A percentile compares a stretch with the other conserved stretches of the same genome.
Conservation (phyloP, 2,329 filamentous ascomycete genomes). For the Fusarium tanahbumbuense region DNA sequence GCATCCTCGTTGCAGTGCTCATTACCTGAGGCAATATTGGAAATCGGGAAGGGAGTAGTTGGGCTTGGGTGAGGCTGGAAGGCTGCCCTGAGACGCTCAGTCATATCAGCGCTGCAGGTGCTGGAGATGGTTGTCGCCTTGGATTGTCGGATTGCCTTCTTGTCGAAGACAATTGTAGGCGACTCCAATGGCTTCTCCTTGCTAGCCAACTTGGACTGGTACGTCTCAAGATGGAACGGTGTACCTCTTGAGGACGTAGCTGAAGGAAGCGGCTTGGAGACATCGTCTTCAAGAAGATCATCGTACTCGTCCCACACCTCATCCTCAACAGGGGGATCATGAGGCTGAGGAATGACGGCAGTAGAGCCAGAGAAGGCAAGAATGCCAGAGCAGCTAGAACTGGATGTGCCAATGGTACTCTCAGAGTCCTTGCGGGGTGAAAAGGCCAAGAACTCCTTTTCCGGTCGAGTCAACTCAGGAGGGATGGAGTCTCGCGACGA, state of each 20-base stretch:
- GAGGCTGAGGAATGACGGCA: conserved; percentile 71
- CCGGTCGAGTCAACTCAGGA: conserved; percentile 44
- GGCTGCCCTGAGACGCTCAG: conserved; percentile 62
- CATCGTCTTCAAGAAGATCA: conserved; percentile 79
- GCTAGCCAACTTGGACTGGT: conserved; percentile 53
- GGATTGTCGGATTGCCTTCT: conserved; percentile 50
- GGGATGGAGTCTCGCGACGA: conserved; percentile 49
- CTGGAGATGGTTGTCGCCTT: conserved; percentile 59
- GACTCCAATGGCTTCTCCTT: conserved; percentile 59
- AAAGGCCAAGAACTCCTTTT: conserved; percentile 78
- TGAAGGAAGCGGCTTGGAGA: conserved; percentile 59
- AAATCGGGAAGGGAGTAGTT: conserved; percentile 57
- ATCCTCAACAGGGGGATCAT: conserved; percentile 77
- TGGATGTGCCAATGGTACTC: conserved; percentile 58
- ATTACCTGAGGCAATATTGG: conserved; percentile 52
- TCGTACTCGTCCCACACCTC: conserved; percentile 97
- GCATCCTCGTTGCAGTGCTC: conserved; percentile 39
- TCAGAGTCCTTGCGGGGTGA: conserved; percentile 78
- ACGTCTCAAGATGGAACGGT: conserved; percentile 67
- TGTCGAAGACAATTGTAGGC: conserved; percentile 56
- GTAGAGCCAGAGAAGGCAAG: conserved; percentile 71
- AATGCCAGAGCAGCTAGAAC: conserved; percentile 74
- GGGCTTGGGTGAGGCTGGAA: conserved; percentile 58
- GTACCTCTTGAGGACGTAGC: conserved; percentile 67
- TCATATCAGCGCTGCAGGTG: conserved; percentile 66